Conservation (phyloP, 148 eudicot species). For the Euryodendron excelsum region DNA sequence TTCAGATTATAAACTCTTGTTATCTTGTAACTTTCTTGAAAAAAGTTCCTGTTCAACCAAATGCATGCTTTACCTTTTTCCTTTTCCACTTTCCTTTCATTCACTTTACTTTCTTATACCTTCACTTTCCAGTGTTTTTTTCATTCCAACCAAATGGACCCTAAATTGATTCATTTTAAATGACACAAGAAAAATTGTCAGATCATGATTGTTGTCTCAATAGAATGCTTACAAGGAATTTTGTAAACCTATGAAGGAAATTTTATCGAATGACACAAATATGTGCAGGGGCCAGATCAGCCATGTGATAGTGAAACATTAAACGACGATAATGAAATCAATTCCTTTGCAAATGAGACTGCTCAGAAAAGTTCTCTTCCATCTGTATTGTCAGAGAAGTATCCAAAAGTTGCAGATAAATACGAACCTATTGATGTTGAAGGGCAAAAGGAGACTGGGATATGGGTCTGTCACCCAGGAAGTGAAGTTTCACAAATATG, state of each 20-base stretch:
- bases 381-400: constrained; percentile 20
- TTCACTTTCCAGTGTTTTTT: neutral
- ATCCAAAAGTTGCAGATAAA: constrained; percentile 40
- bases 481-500: constrained; percentile 63
- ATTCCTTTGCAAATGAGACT: constrained; percentile 25
- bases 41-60: neutral
- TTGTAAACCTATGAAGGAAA: neutral
- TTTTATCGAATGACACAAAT: neutral
- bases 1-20: neutral
- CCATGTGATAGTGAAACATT: constrained; percentile 23
- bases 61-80: neutral
- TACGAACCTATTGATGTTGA: constrained; percentile 69
- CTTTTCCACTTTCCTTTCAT: neutral
- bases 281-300: constrained; percentile 41
- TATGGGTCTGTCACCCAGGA: constrained; percentile 89
- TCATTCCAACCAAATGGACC: neutral
- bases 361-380: constrained; percentile 20
- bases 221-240: neutral
- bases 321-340: constrained; percentile 22
- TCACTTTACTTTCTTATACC: neutral
- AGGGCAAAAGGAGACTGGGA: constrained; percentile 72
- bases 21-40: neutral
- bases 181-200: neutral
- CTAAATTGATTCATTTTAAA: neutral
- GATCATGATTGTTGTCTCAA: neutral